A percentile compares a stretch with the other conserved stretches of the same genome.
These are phyloP conservation scores for Crassisporium funariophilum DNA, from an alignment of 768 basidiomycete genomes.

Conservation along the genomic window DNA sequence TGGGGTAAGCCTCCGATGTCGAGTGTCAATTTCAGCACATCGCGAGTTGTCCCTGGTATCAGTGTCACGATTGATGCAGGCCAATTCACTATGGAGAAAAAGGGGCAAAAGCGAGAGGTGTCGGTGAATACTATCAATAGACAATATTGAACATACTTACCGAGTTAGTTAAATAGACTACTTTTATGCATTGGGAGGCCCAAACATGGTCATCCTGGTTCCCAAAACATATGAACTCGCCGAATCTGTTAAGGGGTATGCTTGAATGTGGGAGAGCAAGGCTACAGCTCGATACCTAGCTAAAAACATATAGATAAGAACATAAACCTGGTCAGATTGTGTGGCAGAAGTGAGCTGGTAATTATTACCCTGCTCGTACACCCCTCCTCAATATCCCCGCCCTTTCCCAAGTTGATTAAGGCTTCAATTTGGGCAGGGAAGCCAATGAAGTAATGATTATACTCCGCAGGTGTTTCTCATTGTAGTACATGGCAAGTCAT, in stretches of 20 bases:
- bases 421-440: slow-evolving; percentile 84
- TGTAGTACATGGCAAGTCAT: slow-evolving; percentile 28
- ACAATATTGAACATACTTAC: slow-evolving; percentile 38
- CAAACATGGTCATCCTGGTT: slow-evolving; percentile 86
- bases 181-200: slow-evolving; percentile 94
- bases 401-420: slow-evolving; percentile 91
- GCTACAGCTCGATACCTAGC: slow-evolving; percentile 52
- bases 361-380: slow-evolving; percentile 67
- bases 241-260: slow-evolving; percentile 65
- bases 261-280: slow-evolving; percentile 53
- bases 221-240: slow-evolving; percentile 83
- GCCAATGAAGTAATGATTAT: slow-evolving; percentile 65
- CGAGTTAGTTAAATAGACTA: slow-evolving; percentile 82
- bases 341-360: slow-evolving; percentile 3
- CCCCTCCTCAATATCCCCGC: slow-evolving; percentile 85
- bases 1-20: slow-evolving; percentile 86
- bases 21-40: slow-evolving; percentile 81
- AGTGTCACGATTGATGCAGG: slow-evolving; percentile 90
- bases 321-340: slow-evolving; percentile 2
- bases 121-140: not conserved
- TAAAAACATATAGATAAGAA: slow-evolving; percentile 28
- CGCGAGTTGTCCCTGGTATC: slow-evolving; percentile 87
- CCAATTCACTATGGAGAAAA: slow-evolving; percentile 61
- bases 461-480: slow-evolving; percentile 63
- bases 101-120: not conserved